Evolutionary conservation across 331 rosid species (phyloP), one percentile per base, ranked within the genome.

Genomic region (Spiraea crenata): DNA sequence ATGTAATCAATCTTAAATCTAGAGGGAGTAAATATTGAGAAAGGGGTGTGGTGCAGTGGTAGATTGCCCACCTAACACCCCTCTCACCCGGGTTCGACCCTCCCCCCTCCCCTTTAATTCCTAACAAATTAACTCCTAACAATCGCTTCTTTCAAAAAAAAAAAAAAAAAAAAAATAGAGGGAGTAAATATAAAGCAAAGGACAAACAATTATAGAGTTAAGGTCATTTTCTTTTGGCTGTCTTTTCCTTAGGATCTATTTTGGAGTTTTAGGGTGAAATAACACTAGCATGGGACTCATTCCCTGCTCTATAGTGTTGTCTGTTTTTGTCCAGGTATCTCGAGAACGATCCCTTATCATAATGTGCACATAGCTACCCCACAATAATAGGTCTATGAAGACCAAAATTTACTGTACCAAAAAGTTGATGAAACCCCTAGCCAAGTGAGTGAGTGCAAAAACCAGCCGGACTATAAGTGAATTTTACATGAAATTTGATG

Each of bases 171-270:
- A n/a, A n/a, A n/a, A n/a, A n/a, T n/a, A n/a, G 8, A 70, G 57
- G 42, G 20, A 12, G 69, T 63, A 34, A 55, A 73, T 63, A 55
- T 56, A 76, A 72, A 57, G 81, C 69, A 67, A 61, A 47, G 64
- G 74, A 42, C 76, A 54, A 50, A 9, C 63, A 71, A 79, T 56
- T 57, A 65, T 77, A 20, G 57, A 70, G 71, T 31, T 61, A 75
- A 2, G 77, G 78, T 49, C 82, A 46, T 70, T 66, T 76, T 39
- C 79, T 69, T 63, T 69, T 45, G 71, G 25, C 57, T 73, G 75
- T 80, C 65, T 51, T 72, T 46, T 74, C 65, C 72, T 44, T 66
- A 20, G 75, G 59, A 47, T 25, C 61, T 3, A 59, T 49, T 75
- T 63, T 55, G 62, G 55, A 74, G 47, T 74, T 74, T 46, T 58